A percentile compares a stretch with the other conserved stretches of the same genome.
Evolutionary conservation across 345 rosid species (phyloP).

Genomic region (Kandelia obovata): DNA sequence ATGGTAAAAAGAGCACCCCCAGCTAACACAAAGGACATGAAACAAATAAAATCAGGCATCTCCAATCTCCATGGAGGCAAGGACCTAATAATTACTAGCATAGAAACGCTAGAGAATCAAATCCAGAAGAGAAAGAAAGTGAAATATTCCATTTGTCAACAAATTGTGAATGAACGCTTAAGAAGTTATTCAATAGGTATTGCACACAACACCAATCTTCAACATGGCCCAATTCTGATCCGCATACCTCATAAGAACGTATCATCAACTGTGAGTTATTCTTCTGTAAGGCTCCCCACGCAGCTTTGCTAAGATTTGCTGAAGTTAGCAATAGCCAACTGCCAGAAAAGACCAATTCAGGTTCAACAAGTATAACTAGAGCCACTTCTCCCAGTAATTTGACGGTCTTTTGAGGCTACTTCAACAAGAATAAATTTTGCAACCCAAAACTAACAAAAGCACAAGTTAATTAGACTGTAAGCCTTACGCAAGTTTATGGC

Average conservation of each 20-base stretch:
- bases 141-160: neutral
- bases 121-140: neutral
- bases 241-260: slow-evolving; percentile 83
- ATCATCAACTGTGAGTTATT: slow-evolving; percentile 91
- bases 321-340: slow-evolving; percentile 93
- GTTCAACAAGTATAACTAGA: neutral
- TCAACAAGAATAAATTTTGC: too few species aligned
- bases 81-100: neutral
- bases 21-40: slow-evolving; percentile 36
- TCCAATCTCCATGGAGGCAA: neutral
- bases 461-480: slow-evolving; percentile 4
- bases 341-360: slow-evolving; percentile 13
- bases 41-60: neutral
- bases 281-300: slow-evolving; percentile 97
- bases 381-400: neutral
- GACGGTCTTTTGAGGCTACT: neutral
- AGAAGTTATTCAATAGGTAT: neutral
- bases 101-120: neutral
- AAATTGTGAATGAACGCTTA: neutral
- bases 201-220: neutral
- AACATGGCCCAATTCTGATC: neutral
- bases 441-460: neutral
- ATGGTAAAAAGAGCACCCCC: slow-evolving; percentile 80
- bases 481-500: slow-evolving; percentile 80
- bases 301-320: slow-evolving; percentile 94